Base-by-base conservation (phyloP, 495 filamentous ascomycete species). In the Cudoniella acicularis region DNA sequence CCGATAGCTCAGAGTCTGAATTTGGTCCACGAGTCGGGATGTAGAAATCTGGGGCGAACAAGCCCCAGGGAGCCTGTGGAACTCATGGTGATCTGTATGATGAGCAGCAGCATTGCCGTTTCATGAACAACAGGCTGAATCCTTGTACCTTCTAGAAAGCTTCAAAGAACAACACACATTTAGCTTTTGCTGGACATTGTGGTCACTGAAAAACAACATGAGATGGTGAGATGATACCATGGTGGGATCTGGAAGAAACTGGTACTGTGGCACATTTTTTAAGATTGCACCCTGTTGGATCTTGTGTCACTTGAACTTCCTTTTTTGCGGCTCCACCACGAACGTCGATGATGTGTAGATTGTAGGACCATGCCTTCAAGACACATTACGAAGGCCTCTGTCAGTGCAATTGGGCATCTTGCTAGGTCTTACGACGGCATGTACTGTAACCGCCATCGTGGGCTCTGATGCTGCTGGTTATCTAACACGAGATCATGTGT, bases 401-500 rank as follows among this genome's bases (percentile, higher is more conserved):
- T 13, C 30, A 13, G 30, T 36, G 30, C 6, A 36, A 36, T 36
- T 36, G 4, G 13, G 4, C 13, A 13, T 36, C 4, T 36, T 36
- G n/a, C n/a, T n/a, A n/a, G 4, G 30, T 36, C 30, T 13, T 13
- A 4, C 30, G 30, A 13, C 13, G 30, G 30, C 30, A 36, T 47
- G 43, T 47, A 47, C 13, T 17, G 43, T 47, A 21, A 41, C 43
- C 6, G n/a, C 8, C 4, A 17, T n/a, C 13, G 43, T 4, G 20
- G 17, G 16, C 17, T 47, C 17, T 8, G 43, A 21, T 47, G 43
- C 13, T 47, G 43, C 43, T 47, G 16, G 43, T 47, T 47, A 17
- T 47, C 43, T 47, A 47, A 47, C 43, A 47, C n/a, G 43, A 47
- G 43, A 47, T 47, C 43, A 47, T 6, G 43, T 47, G 20, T 47